Base-by-base conservation (phyloP, 78 protist species). In the Tieghemostelium lacteum region DNA sequence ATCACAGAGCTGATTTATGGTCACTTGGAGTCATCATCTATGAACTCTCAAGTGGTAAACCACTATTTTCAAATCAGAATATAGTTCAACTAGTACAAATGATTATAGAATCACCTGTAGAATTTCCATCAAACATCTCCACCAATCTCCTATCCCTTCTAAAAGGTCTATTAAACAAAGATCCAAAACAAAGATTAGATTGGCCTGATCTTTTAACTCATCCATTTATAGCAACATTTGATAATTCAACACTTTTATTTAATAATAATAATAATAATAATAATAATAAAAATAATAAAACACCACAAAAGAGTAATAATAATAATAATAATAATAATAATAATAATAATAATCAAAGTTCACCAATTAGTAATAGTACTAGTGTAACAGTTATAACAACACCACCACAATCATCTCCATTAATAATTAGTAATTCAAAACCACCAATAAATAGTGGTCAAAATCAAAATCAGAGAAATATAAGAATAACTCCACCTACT, bases 1-100 rank as follows among this genome's bases (percentile, higher is more conserved):
- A 97, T 89, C 93, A 96, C 64, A 83, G 91, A 4, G 96, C 93
- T 19, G 99, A 97, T 86, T 89, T 97, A 19, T 97, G 99, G 99
- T 94, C 97, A n/a, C 64, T 88, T 14, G 93, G 93, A 6, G 88
- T 95, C 31, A 96, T 97, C 10, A 61, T 97, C 16, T 97, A 96
- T 89, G 97, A 97, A 67, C 70, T 96, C 20, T 88, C 69, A 26
- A 86, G 36, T 6, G 99, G 99, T 3, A 37, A 64, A 88, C 99
- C 98, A 1, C 98, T 98, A 1, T 97, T 97, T 72, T 80, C 87
- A 88, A 96, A 97, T 10, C 80, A 92, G 45, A 71, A 55, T 71
- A n/a, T 71, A 50, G 14, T 22, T 22, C 29, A 45, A 26, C 22
- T 71, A 45, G 63, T 71, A 26, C 77, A 71, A 22, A 45, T 71